Evolutionary conservation across 1,284 basidiomycete genomes (phyloP), one percentile per base, ranked within the genome.

Genomic region (Singerocomus inundabilis): DNA sequence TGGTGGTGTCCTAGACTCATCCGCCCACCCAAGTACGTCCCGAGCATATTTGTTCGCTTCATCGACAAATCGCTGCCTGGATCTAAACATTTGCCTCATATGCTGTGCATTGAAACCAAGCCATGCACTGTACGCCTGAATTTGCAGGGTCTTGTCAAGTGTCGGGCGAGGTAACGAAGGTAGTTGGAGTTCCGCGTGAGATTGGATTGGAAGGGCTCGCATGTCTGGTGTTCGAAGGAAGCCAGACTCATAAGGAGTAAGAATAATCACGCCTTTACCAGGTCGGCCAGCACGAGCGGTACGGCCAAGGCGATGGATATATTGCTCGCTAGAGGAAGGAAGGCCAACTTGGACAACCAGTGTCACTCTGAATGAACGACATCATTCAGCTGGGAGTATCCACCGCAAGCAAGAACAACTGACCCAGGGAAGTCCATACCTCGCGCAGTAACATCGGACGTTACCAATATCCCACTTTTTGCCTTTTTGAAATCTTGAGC

Each of bases 361-460:
- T 0, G 80, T 80, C 18, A 83, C 77, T 12, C 85, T 60, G 72
- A n/a, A n/a, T 71, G 44, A 38, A 49, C 15, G 30, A 9, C 8
- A 35, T 48, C 29, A 5, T 34, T 66, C 18, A 62, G 42, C 30
- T 15, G 6, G 5, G 18, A n/a, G 33, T 21, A 47, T 82, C 85
- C 63, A 88, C 86, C 66, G 85, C 1, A 1, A 24, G 3, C 7
- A 31, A 18, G 34, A 26, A 80, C 1, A 78, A 70, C 88, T 79
- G 32, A 93, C 78, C 56, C 91, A 66, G 59, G 91, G 81, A 68
- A 94, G 70, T 94, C 91, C 74, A 92, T 91, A 57, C 92, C 92
- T 47, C 93, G 81, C 1, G 93, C 93, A 28, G 92, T 93, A 29
- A 97, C 89, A 66, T 97, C 93, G 1, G 93, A 95, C 30, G 93